A percentile compares a stretch with the other conserved stretches of the same genome.
Evolutionary conservation across 139 green algal genomes (phyloP).

Genomic region (Micractinium conductrix): DNA sequence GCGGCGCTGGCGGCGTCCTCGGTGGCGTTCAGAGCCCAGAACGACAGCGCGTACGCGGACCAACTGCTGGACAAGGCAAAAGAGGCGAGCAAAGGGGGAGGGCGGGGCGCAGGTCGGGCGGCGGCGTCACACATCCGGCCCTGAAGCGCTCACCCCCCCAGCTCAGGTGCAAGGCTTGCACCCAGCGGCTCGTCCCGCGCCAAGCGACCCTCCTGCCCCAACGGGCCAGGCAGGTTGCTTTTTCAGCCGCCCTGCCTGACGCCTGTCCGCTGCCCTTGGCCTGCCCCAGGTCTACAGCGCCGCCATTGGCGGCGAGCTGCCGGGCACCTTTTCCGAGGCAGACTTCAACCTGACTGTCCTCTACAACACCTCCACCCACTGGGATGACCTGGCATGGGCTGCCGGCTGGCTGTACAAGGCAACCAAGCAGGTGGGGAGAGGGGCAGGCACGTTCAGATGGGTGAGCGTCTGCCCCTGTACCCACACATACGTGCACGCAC

Average conservation of each 20-base stretch:
- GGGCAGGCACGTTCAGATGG: too few species aligned
- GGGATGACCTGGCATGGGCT: slow-evolving; percentile 75
- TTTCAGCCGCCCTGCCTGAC: background rate
- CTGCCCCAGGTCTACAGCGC: slow-evolving; percentile 16
- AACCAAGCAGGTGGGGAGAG: slow-evolving; percentile 39
- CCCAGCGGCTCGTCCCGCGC: too few species aligned
- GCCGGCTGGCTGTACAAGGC: slow-evolving; percentile 76
- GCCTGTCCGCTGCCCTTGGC: background rate
- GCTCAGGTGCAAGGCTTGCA: background rate
- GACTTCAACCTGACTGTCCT: slow-evolving; percentile 55
- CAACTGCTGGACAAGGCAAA: slow-evolving; percentile 53
- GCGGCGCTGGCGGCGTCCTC: slow-evolving; percentile 75
- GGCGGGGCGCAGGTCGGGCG: too few species aligned
- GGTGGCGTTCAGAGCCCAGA: slow-evolving; percentile 54
- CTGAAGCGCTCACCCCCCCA: background rate
- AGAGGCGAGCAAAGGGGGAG: slow-evolving; percentile 46
- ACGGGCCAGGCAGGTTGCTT: too few species aligned
- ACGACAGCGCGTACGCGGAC: slow-evolving; percentile 50
- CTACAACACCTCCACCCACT: slow-evolving; percentile 65
- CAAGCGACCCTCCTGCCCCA: too few species aligned
- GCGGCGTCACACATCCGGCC: too few species aligned
- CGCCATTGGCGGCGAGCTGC: background rate
- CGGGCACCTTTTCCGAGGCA: slow-evolving; percentile 33
- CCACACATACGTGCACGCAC: too few species aligned
- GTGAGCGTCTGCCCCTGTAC: too few species aligned